Conservation (phyloP, 1,284 basidiomycete species). For the Fomes fomentarius region DNA sequence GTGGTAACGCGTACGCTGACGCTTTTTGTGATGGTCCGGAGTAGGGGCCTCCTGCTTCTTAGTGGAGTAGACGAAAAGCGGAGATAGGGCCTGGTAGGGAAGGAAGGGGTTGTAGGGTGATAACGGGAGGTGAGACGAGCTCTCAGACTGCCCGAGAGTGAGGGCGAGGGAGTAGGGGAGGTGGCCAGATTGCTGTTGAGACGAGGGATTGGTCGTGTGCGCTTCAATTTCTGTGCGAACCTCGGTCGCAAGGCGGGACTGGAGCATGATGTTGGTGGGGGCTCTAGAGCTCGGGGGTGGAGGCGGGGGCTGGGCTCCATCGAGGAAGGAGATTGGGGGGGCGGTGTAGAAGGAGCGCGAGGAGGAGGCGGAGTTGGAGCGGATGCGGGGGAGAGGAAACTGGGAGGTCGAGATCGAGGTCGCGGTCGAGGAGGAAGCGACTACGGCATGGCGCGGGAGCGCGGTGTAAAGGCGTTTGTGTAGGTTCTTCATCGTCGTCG, state of each 20-base stretch:
- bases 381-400: constrained; percentile 36
- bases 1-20: constrained; percentile 54
- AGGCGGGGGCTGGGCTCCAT: constrained; percentile 39
- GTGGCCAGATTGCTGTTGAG: constrained; percentile 30
- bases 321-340: constrained; percentile 49
- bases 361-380: constrained; percentile 47
- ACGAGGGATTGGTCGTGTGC: constrained; percentile 30
- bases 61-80: constrained; percentile 34
- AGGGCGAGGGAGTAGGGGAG: constrained; percentile 48
- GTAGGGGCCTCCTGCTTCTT: constrained; percentile 31
- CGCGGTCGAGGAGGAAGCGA: constrained; percentile 32
- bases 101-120: constrained; percentile 42
- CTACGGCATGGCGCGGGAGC: no score
- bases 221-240: constrained; percentile 46
- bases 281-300: constrained; percentile 43
- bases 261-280: constrained; percentile 43
- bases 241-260: constrained; percentile 49
- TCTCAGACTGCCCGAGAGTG: constrained; percentile 44
- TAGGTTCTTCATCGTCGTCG: no score
- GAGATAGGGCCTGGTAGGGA: constrained; percentile 42
- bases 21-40: constrained; percentile 33
- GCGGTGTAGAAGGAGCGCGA: constrained; percentile 46
- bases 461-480: no score
- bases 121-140: constrained; percentile 28
- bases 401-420: constrained; percentile 35